Evolutionary conservation across 169 alveolate species (phyloP), one percentile per base, ranked within the genome.

Genomic region (Cryptosporidium meleagridis): DNA sequence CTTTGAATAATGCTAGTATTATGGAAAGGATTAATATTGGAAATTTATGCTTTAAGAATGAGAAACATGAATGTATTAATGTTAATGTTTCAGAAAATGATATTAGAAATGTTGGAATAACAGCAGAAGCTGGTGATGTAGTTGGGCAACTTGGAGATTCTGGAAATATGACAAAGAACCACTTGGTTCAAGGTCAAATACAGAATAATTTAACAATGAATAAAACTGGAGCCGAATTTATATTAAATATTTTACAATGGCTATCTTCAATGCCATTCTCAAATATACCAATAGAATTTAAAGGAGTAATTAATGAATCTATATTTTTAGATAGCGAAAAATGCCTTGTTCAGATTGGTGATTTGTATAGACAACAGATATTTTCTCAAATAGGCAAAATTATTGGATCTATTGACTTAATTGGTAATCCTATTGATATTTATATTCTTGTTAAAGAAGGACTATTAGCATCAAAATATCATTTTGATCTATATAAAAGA

Each of bases 371-470:
- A 44, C 71, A 73, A 39, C 86, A 73, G 14, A 59, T 73, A 53
- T 73, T 53, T 44, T 73, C 86, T 9, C 86, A 73, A n/a, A 58
- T 73, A 12, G 86, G 86, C 8, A 52, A 59, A 37, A 73, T 73
- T 0, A 53, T 73, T 18, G 86, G 86, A 14, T 73, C 86, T 12
- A 73, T 73, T 23, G 86, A 73, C 21, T 55, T 73, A 18, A 31
- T 73, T n/a, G 86, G 86, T 35, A 73, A 73, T 58, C 86, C 86
- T 7, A 73, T 73, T 7, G 86, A 73, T 58, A 73, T 73, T 39
- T 73, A 73, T 37, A 73, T 73, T 35, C 59, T 73, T 5, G 41
- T 73, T 10, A 73, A 73, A 58, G 86, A 73, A 52, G 86, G 86
- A 58, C 21, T 73, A 16, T 58, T 73, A 16, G 86, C 86, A 0